These are phyloP conservation scores for Iberis pinnata DNA, from an alignment of 345 rosid genomes.

Conservation along the genomic window DNA sequence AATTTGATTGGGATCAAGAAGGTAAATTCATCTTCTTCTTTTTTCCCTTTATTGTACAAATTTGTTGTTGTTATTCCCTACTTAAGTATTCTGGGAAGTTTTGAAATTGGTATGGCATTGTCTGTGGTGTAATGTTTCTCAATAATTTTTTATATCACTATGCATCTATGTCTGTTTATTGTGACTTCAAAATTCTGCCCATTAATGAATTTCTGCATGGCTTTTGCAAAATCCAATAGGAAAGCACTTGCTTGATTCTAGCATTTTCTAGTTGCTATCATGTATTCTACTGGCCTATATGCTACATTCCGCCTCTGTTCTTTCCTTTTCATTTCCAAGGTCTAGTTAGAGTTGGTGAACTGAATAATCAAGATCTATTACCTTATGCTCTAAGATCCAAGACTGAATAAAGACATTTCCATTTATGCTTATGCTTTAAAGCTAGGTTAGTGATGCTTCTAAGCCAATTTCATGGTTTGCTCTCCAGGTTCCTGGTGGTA, in stretches of 20 bases:
- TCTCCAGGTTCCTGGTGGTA: conserved; percentile 91
- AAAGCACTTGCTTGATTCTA: neutral
- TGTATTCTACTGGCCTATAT: conserved; percentile 6
- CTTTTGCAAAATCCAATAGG: neutral
- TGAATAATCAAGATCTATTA: no score
- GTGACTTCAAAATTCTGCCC: neutral
- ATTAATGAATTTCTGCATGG: neutral
- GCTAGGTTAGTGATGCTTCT: neutral
- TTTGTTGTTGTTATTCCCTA: neutral
- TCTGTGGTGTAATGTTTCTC: neutral
- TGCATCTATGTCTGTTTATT: neutral
- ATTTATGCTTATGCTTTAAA: neutral
- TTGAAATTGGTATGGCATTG: neutral
- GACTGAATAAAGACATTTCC: neutral
- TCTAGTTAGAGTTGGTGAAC: neutral
- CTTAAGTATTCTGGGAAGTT: neutral
- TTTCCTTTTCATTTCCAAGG: conserved; percentile 4
- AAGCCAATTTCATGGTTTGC: conserved; percentile 20
- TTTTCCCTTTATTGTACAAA: no score
- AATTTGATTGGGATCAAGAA: conserved; percentile 92
- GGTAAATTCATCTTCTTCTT: conserved; percentile 31
- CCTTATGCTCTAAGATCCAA: conserved; percentile 2
- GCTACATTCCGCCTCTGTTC: neutral
- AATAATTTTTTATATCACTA: no score
- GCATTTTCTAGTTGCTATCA: neutral